These are phyloP conservation scores for Dothiorella sarmentorum DNA, from an alignment of 2,329 filamentous ascomycete genomes.

Conservation along the genomic window DNA sequence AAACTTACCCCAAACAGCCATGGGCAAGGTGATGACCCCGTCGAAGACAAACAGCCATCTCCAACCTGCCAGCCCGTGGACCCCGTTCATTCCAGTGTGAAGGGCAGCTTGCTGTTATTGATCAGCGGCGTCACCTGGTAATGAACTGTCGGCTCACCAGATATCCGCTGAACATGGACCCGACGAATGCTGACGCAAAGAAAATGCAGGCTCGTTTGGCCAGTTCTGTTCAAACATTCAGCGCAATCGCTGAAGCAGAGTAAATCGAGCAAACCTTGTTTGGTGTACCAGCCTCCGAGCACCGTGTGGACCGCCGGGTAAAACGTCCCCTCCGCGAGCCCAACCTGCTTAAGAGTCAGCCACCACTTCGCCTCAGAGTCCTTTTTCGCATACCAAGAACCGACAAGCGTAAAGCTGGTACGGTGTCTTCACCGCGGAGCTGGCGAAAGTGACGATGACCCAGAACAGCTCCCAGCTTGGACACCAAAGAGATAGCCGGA, in stretches of 20 bases:
- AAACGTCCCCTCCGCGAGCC: slow-evolving; percentile 1
- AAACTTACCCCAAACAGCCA: slow-evolving; percentile 29
- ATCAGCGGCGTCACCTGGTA: neutral
- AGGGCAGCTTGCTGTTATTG: neutral
- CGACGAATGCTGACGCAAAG: slow-evolving; percentile 1
- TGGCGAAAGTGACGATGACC: slow-evolving; percentile 4
- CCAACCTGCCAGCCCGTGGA: slow-evolving; percentile 27
- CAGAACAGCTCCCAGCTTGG: slow-evolving; percentile 8
- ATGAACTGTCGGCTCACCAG: neutral
- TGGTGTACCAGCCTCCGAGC: slow-evolving; percentile 11
- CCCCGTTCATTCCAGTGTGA: slow-evolving; percentile 25
- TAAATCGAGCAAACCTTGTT: neutral
- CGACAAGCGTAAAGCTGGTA: slow-evolving; percentile 7
- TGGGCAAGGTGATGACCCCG: slow-evolving; percentile 30
- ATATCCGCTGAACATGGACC: slow-evolving; percentile 11
- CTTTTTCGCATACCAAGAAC: neutral
- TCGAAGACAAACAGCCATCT: slow-evolving; percentile 32
- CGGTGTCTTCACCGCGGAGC: neutral
- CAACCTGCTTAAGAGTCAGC: neutral
- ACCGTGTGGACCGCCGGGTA: slow-evolving; percentile 9
- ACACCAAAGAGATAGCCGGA: slow-evolving; percentile 6
- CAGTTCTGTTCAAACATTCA: neutral
- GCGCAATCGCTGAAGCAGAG: too few species aligned
- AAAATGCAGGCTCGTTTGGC: slow-evolving; percentile 3
- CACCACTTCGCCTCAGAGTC: too few species aligned